These are phyloP conservation scores for Periconia sp. DNA, from an alignment of 2,329 filamentous ascomycete species.

Conservation along the genomic window DNA sequence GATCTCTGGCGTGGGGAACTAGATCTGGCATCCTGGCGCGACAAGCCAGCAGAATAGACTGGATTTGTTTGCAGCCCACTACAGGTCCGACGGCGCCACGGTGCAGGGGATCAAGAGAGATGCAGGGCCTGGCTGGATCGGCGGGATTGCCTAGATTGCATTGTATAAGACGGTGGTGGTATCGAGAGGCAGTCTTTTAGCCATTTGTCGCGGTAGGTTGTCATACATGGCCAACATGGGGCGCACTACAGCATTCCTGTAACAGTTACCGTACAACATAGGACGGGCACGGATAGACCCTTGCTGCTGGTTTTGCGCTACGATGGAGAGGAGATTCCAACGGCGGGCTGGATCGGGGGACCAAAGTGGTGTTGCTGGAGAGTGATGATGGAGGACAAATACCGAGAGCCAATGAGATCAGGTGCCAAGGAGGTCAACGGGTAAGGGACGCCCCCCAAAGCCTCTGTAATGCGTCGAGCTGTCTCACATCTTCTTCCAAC, in stretches of 20 bases:
- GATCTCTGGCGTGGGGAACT: constrained; percentile 28
- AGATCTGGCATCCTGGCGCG: constrained; percentile 36
- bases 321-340: constrained; percentile 11
- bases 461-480: too few relatives aligned
- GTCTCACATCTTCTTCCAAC: too few relatives aligned
- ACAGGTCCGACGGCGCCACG: constrained; percentile 16
- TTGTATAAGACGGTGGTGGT: background rate
- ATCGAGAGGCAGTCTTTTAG: background rate
- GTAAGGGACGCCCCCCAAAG: background rate
- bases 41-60: constrained; percentile 28
- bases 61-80: constrained; percentile 27
- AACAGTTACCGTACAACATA: background rate
- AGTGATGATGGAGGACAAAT: constrained; percentile 9
- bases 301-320: constrained; percentile 10
- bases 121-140: background rate
- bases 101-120: background rate
- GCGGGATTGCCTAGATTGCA: background rate
- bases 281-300: too few relatives aligned
- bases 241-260: constrained; percentile 1
- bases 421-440: constrained; percentile 5
- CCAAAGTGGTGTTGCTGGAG: constrained; percentile 9
- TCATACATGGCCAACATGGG: background rate
- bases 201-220: background rate
- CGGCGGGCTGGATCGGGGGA: constrained; percentile 23
- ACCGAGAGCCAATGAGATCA: constrained; percentile 16